Evolutionary conservation across 192 early-diverging fungal species (phyloP), one percentile per base, ranked within the genome.

Genomic region (Linnemannia hyalina): DNA sequence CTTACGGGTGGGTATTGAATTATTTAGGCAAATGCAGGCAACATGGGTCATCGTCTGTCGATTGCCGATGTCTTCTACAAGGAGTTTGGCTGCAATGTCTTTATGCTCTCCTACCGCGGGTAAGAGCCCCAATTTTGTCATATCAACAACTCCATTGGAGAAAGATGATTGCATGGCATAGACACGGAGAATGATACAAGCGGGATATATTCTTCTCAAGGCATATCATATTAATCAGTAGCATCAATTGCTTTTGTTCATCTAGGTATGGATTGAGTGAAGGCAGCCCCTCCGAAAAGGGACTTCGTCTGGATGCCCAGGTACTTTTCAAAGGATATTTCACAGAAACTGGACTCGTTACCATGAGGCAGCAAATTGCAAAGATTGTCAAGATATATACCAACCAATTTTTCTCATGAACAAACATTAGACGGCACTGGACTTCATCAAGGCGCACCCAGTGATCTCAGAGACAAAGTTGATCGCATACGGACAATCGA

Each of bases 101-200:
- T 98, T 73, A 97, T 99, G 96, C 91, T 99, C 26, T 98, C 97
- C n/a, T 99, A 99, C 76, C 92, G 99, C 80, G 98, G 99, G 92
- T 96, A 94, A 85, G 38, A 6, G 38, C 38, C 35, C 1, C 38
- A 40, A 40, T 40, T 40, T 40, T 40, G 38, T 40, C 38, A 40
- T 40, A 40, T 40, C 38, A 40, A 40, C 38, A 40, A 40, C 38
- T 42, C 44, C n/a, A 42, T 2, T 16, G 47, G 44, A 46, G 44
- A 46, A 46, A 46, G 44, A 23, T 44, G 18, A 18, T 70, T 41
- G 0, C 15, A 22, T 69, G 29, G 36, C 22, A 38, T 70, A 32
- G 47, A 68, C 36, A 23, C 22, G 26, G 26, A 44, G 11, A n/a
- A 73, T 32, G n/a, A 32, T 16, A 16, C 44, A 44, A 0, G 72